Evolutionary conservation across 371 early-diverging fungal genomes (phyloP), one percentile per base, ranked within the genome.

Genomic region (Mortierella sp.): DNA sequence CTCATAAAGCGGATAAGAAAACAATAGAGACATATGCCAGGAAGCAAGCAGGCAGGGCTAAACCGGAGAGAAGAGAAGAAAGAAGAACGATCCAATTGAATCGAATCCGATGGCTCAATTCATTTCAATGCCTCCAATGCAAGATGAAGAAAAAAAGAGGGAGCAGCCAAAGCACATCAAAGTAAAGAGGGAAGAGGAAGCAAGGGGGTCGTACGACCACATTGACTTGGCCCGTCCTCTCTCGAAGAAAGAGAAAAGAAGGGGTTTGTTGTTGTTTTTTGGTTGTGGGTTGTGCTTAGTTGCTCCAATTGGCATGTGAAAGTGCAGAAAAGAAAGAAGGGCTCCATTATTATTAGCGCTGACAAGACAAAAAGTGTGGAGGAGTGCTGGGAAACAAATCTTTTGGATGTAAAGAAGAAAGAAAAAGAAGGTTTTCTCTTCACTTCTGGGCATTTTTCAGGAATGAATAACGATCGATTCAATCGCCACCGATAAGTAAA

Each of bases 301-400:
- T 72, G 72, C 45, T 31, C 45, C 50, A 48, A 48, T 34, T 50
- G 38, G 47, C 73, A 72, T 50, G 47, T 72, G 73, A 72, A 72
- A 72, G 19, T 28, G 48, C 6, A 72, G 28, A 38, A 38, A 38
- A 38, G 42, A 38, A 38, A 38, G 42, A 38, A 38, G 42, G 42
- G 42, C 42, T n/a, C 50, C 34, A 21, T 52, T 72, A 10, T 44
- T 70, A 21, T 26, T 42, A 44, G 45, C 45, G 8, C 74, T 44
- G 34, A 65, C 21, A 34, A 65, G 45, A 75, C 80, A 83, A 80
- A 75, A 83, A 77, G 58, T 83, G 84, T 83, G 84, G 84, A 83
- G 84, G 31, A 65, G 76, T 79, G 84, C 84, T 83, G 84, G 84
- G 84, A 83, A 83, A 83, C 54, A 74, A 74, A 72, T 52, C n/a